These are phyloP conservation scores for Aspergillus felis DNA, from an alignment of 2,329 filamentous ascomycete species.

Conservation along the genomic window DNA sequence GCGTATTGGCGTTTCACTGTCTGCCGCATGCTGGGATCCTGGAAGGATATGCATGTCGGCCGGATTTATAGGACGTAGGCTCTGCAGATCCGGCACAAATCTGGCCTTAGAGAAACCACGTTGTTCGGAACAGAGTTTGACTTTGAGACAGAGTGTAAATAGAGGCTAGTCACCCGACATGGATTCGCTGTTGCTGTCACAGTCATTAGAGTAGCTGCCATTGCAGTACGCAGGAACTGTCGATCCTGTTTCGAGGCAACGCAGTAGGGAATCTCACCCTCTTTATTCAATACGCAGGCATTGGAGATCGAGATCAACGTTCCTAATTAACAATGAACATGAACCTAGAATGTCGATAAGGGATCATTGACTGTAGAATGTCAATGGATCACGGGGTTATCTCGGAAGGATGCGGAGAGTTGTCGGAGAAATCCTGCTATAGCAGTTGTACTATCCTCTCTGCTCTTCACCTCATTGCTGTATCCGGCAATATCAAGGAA, in stretches of 20 bases:
- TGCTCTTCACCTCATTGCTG: neutral
- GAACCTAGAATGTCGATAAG: neutral
- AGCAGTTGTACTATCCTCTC: too few relatives aligned
- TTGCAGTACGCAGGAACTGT: neutral
- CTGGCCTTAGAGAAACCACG: neutral
- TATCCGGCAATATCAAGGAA: too few relatives aligned
- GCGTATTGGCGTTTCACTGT: neutral
- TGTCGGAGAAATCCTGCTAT: neutral
- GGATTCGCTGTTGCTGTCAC: neutral
- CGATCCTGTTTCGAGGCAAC: neutral
- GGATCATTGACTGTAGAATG: neutral
- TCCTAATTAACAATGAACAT: neutral
- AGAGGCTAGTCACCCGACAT: too few relatives aligned
- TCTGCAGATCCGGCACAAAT: neutral
- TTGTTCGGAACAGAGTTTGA: neutral
- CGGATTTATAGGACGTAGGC: neutral
- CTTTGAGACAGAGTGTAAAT: neutral
- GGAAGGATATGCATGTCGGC: neutral
- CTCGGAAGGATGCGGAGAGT: neutral
- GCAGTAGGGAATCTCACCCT: neutral
- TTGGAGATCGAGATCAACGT: too few relatives aligned
- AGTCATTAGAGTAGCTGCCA: neutral
- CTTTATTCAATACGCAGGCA: neutral
- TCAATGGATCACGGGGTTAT: neutral
- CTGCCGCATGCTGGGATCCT: neutral